A percentile compares a stretch with the other conserved stretches of the same genome.
These are phyloP conservation scores for Aquilaria agallochum DNA, from an alignment of 441 rosid genomes.

Conservation along the genomic window DNA sequence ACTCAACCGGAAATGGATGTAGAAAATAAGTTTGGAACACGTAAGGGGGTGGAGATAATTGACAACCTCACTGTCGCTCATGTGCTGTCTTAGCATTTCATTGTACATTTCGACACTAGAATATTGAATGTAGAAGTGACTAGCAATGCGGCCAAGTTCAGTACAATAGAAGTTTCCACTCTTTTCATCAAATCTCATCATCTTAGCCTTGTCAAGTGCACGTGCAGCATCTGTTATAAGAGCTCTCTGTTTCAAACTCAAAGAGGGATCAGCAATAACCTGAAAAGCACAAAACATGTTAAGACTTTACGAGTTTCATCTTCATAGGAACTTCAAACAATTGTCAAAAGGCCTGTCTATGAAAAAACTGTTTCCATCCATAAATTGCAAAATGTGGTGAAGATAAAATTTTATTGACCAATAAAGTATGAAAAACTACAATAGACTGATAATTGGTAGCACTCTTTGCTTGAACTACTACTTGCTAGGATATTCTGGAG, in stretches of 20 bases:
- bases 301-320: conserved; percentile 9
- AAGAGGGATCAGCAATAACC: conserved; percentile 94
- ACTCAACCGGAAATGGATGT: conserved; percentile 5
- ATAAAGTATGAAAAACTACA: too few relatives aligned
- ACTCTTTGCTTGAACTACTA: too few relatives aligned
- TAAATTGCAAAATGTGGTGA: too few relatives aligned
- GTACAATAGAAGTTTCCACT: conserved; percentile 99
- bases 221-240: conserved; percentile 98
- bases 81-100: conserved; percentile 90
- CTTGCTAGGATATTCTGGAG: too few relatives aligned
- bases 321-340: not conserved
- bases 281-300: conserved; percentile 34
- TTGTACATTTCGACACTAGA: conserved; percentile 99
- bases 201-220: conserved; percentile 97
- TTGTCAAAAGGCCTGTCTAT: conserved; percentile 11
- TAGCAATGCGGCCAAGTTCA: conserved; percentile 99
- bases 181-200: conserved; percentile 99
- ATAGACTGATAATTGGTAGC: too few relatives aligned
- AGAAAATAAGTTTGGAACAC: conserved; percentile 8
- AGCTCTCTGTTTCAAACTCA: conserved; percentile 86
- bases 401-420: too few relatives aligned
- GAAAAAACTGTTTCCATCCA: not conserved
- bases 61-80: conserved; percentile 94
- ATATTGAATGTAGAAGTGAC: conserved; percentile 99
- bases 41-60: conserved; percentile 15